These are phyloP conservation scores for Ceratobasidium sp. DNA, from an alignment of 1,284 basidiomycete species.

Conservation along the genomic window DNA sequence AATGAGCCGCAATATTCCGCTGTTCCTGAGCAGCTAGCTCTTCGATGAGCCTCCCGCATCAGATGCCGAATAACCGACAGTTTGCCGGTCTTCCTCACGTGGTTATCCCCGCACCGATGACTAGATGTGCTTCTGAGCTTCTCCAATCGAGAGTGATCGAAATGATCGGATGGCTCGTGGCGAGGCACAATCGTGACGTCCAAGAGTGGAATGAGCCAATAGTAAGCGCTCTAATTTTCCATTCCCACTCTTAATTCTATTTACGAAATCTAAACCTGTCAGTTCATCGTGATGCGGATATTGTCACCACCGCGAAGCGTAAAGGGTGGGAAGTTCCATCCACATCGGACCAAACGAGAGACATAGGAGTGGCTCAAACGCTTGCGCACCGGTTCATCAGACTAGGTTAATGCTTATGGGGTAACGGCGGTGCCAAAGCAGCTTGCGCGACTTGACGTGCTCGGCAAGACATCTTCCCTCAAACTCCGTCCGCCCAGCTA, in stretches of 20 bases:
- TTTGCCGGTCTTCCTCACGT: slow-evolving; percentile 27
- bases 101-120: slow-evolving; percentile 7
- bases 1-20: not conserved
- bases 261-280: slow-evolving; percentile 11
- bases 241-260: not conserved
- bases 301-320: not conserved
- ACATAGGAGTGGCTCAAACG: not conserved
- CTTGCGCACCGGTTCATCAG: not conserved
- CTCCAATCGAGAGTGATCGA: slow-evolving; percentile 12
- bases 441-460: not conserved
- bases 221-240: not conserved
- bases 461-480: not conserved
- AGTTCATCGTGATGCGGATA: not conserved
- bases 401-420: not conserved
- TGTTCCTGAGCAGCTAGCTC: not conserved
- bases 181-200: slow-evolving; percentile 20
- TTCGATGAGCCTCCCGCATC: not conserved
- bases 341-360: slow-evolving; percentile 9
- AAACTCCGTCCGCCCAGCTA: not conserved
- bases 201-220: not conserved
- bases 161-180: slow-evolving; percentile 7
- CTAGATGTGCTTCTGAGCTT: slow-evolving; percentile 5
- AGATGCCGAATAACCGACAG: slow-evolving; percentile 21
- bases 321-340: slow-evolving; percentile 20
- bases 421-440: not conserved